Conservation (phyloP, 73 alveolate species). For the Effrenium voratum region DNA sequence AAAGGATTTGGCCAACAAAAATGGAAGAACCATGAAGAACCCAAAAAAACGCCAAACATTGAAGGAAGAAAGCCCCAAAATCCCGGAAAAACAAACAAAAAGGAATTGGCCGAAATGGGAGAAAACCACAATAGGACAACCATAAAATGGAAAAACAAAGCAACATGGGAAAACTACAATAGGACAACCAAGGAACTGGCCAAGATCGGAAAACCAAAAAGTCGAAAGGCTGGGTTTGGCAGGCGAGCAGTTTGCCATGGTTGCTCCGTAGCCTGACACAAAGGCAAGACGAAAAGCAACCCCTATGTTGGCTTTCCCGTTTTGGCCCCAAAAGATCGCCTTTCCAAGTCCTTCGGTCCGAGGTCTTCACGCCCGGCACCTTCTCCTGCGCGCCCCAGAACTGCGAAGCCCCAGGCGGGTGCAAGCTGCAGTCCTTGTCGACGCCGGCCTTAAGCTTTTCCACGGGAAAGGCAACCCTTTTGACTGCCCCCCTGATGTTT, state of each 20-base stretch:
- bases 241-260: not conserved
- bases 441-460: not conserved
- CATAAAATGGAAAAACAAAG: too few relatives aligned
- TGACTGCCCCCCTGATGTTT: not conserved
- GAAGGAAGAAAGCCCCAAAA: too few relatives aligned
- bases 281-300: not conserved
- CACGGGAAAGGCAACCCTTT: not conserved
- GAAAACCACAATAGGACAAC: too few relatives aligned
- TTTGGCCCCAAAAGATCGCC: not conserved
- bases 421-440: not conserved
- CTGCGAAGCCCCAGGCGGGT: constrained; percentile 1
- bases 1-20: too few relatives aligned
- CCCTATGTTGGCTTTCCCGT: not conserved
- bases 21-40: too few relatives aligned
- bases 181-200: not conserved
- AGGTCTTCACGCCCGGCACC: not conserved
- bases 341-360: not conserved
- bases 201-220: not conserved
- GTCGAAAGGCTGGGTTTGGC: not conserved
- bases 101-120: too few relatives aligned
- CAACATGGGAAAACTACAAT: too few relatives aligned
- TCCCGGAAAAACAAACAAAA: too few relatives aligned
- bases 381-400: not conserved
- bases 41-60: too few relatives aligned
- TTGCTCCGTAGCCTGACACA: not conserved